phyloP scores from a whole-genome alignment of 2,329 filamentous ascomycete species.

The Fusarium camptoceras region DNA sequence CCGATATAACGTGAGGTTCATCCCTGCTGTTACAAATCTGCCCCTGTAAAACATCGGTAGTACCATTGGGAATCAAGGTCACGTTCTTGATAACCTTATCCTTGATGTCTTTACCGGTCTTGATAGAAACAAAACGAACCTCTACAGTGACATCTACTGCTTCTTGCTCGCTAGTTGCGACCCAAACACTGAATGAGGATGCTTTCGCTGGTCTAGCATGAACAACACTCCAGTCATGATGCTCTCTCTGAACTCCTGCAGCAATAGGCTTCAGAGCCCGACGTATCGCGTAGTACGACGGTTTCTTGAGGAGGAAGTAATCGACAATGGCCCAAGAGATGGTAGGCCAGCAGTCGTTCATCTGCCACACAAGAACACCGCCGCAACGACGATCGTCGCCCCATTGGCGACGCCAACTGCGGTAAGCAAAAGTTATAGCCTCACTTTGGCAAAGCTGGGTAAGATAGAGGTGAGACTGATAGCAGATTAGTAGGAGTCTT shows the following conservation, averaged over 20 bases:
- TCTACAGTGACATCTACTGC: background rate
- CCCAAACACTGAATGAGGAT: background rate
- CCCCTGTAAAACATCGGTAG: background rate
- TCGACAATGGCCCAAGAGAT: constrained; percentile 11
- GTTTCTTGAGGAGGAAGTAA: constrained; percentile 4
- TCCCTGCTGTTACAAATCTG: background rate
- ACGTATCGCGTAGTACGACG: constrained; percentile 1
- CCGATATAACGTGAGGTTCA: background rate
- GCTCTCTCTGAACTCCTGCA: background rate
- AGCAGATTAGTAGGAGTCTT: background rate
- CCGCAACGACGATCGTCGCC: constrained; percentile 1
- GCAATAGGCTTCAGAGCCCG: constrained; percentile 1
- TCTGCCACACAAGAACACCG: constrained; percentile 4
- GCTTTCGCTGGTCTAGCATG: constrained; percentile 4
- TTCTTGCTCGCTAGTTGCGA: background rate
- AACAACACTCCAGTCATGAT: constrained; percentile 12
- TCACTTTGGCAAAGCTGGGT: constrained; percentile 9
- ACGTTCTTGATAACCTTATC: background rate
- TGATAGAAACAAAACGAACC: constrained; percentile 1
- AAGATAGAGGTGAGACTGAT: background rate
- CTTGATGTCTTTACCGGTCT: background rate
- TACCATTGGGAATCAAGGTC: background rate
- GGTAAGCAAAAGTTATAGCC: constrained; percentile 4
- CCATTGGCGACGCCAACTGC: constrained; percentile 9
- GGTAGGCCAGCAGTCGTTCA: constrained; percentile 7